Base-by-base conservation (phyloP, 352 stramenopile genomes). In the Phytophthora podocarpi region DNA sequence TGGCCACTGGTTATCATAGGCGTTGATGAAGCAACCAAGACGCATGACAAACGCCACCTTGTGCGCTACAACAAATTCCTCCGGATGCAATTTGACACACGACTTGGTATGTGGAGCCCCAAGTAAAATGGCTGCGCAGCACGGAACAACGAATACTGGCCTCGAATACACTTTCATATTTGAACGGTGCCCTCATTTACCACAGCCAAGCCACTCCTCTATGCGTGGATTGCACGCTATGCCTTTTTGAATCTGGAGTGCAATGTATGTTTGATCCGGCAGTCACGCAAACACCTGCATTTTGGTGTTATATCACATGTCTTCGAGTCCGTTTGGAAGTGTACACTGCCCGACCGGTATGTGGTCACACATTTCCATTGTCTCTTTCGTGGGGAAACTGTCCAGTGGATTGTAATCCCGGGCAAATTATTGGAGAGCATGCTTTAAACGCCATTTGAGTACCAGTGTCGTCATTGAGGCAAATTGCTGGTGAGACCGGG, bases 71-170 rank as follows among this genome's bases (percentile, higher is more conserved):
- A 93, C 74, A 91, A 91, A 43, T 95, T 93, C 37, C 49, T 96
- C 7, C 74, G 87, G 31, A 96, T 96, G 87, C 85, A 96, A 41
- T 96, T 96, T 58, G 87, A 96, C 59, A 96, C 87, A 8, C 70
- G 85, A 0, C 76, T 96, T 27, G 87, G 87, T 6, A 96, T 96
- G 87, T 96, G 87, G 87, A 94, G 85, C 34, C 87, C 87, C 10
- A 93, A 93, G 67, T 95, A 72, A 76, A 45, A 8, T 23, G n/a
- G 26, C 21, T 35, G 30, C 34, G 43, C 12, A 13, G 16, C 11
- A 23, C 7, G 12, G 6, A 45, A 4, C 23, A 1, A 27, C 15
- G 15, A 28, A n/a, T n/a, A n/a, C n/a, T n/a, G n/a, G n/a, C n/a
- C n/a, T n/a, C n/a, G n/a, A 21, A 18, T 21, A 18, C 12, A 26